phyloP scores from a whole-genome alignment of 306 rosid species.

The Mucuna pruriens region DNA sequence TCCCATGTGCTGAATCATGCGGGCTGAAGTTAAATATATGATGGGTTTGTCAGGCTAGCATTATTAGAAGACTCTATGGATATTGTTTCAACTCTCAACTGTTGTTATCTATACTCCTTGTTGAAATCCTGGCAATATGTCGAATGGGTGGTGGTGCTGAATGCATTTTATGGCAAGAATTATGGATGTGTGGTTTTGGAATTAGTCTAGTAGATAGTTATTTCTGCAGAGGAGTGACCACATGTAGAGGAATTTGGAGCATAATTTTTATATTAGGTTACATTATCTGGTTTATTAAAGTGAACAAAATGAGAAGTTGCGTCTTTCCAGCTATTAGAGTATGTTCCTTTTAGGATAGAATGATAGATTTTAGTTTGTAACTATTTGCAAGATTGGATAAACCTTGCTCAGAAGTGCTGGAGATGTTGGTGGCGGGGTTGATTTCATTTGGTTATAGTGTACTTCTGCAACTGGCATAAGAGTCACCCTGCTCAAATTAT shows the following conservation, averaged over 20 bases:
- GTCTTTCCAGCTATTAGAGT: slow-evolving; percentile 12
- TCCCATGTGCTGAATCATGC: slow-evolving; percentile 16
- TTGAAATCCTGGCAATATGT: slow-evolving; percentile 15
- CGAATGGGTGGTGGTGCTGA: slow-evolving; percentile 12
- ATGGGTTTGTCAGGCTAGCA: slow-evolving; percentile 25
- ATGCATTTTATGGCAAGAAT: slow-evolving; percentile 34
- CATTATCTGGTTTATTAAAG: slow-evolving; percentile 21
- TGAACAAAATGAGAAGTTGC: background rate
- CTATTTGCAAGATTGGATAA: slow-evolving; percentile 21
- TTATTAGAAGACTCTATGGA: slow-evolving; percentile 24
- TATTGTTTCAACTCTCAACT: slow-evolving; percentile 2
- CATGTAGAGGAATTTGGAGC: slow-evolving; percentile 19
- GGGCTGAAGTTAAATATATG: slow-evolving; percentile 38
- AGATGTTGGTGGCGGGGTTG: slow-evolving; percentile 24
- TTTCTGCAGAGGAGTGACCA: slow-evolving; percentile 27
- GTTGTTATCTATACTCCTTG: slow-evolving; percentile 5
- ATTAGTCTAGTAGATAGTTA: slow-evolving; percentile 1
- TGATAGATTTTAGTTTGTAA: slow-evolving; percentile 28
- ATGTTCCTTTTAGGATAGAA: slow-evolving; percentile 20
- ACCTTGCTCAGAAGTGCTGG: slow-evolving; percentile 20
- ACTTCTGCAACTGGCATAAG: slow-evolving; percentile 36
- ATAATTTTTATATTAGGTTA: slow-evolving; percentile 29
- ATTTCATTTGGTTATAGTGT: slow-evolving; percentile 30
- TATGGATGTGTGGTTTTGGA: slow-evolving; percentile 26
- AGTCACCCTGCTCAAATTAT: slow-evolving; percentile 21